Evolutionary conservation across 257 asterid species (phyloP).

Genomic region (Gentiana dahurica): DNA sequence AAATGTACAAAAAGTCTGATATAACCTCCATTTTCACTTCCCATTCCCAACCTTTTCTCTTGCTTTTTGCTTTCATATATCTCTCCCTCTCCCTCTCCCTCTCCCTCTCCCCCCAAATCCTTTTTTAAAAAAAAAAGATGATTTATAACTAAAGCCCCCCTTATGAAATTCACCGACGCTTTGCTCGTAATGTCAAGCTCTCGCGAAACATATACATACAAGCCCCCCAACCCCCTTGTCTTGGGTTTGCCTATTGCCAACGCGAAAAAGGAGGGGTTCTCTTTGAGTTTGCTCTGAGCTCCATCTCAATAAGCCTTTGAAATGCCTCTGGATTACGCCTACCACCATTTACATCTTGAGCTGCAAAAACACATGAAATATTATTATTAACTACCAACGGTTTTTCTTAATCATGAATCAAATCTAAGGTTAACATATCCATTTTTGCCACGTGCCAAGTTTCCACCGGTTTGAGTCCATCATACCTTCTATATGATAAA

Average conservation of each 20-base stretch:
- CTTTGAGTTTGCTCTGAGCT: slow-evolving; percentile 52
- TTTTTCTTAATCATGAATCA: too few relatives aligned
- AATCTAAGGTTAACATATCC: not conserved
- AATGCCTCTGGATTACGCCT: slow-evolving; percentile 56
- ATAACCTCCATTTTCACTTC: too few relatives aligned
- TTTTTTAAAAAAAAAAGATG: too few relatives aligned
- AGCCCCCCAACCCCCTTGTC: slow-evolving; percentile 12
- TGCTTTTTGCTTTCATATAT: too few relatives aligned
- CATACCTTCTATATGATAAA: not conserved
- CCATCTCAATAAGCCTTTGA: slow-evolving; percentile 77
- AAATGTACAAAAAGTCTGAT: too few relatives aligned
- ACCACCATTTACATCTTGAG: slow-evolving; percentile 19
- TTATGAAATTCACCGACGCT: too few relatives aligned
- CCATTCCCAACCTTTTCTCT: too few relatives aligned
- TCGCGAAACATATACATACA: slow-evolving; percentile 23
- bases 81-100: too few relatives aligned
- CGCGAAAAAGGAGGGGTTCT: slow-evolving; percentile 42
- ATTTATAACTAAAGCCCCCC: too few relatives aligned
- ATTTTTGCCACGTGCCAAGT: not conserved
- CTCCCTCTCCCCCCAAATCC: too few relatives aligned
- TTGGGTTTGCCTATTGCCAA: slow-evolving; percentile 26
- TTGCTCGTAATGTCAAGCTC: too few relatives aligned
- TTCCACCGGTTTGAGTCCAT: not conserved
- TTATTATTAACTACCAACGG: not conserved
- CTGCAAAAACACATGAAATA: slow-evolving; percentile 7